Evolutionary conservation across 2,329 filamentous ascomycete species (phyloP), one percentile per base, ranked within the genome.

Genomic region (Scedosporium apiospermum): DNA sequence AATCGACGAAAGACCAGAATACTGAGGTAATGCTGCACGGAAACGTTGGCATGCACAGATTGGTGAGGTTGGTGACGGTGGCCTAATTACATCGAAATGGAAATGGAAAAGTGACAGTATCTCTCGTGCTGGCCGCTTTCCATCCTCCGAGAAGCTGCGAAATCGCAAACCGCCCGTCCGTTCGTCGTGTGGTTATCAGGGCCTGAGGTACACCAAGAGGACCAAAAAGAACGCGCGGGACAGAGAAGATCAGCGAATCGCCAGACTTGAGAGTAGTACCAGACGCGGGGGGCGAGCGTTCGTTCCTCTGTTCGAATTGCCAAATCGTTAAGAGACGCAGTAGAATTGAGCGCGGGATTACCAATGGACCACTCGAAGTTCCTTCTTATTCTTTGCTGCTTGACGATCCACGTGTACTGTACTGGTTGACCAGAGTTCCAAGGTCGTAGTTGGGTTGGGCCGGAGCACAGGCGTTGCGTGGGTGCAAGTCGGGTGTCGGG

Each of bases 401-500:
- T 9, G 41, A 23, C 38, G 6, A 53, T 62, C 60, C 60, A 62
- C 60, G 60, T 62, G 60, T 62, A 62, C 60, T n/a, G 58, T 27
- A 44, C 21, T 26, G 21, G 59, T 46, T 44, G 59, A n/a, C 38
- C 26, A 27, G 34, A 12, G 58, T 60, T 34, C 53, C 58, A 30
- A 60, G 18, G 41, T 26, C 38, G 41, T 49, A 30, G 58, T 49
- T 44, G 58, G 58, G 58, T 49, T 44, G 58, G 58, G 58, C 44
- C 41, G 58, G 41, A 60, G 44, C 18, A 60, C 42, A 46, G 58
- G 14, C 23, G 58, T 44, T 46, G 58, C 21, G 30, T 23, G 57
- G 21, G 57, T 59, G 57, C 18, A 27, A 55, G 51, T 27, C 18
- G 51, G 18, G 12, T 27, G 51, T 55, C 23, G 51, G 23, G 23